A percentile compares a stretch with the other conserved stretches of the same genome.
phyloP scores from a whole-genome alignment of 441 rosid genomes.

The Jatropha multifida region DNA sequence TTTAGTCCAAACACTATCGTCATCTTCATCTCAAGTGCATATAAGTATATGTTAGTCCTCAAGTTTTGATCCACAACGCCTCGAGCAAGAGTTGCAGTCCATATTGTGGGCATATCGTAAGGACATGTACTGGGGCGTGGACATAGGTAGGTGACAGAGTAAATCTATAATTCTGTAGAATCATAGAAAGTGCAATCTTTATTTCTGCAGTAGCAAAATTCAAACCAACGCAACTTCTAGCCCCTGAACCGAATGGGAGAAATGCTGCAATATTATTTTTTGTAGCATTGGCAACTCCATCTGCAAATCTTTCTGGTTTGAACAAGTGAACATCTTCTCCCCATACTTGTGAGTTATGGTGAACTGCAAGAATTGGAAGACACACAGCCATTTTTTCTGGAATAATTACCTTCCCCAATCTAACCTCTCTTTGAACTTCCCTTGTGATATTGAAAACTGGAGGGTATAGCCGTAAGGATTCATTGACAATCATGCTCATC shows the following conservation, averaged over 20 bases:
- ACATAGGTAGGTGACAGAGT: constrained; percentile 44
- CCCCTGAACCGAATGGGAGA: constrained; percentile 43
- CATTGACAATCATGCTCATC: constrained; percentile 49
- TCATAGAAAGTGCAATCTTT: constrained; percentile 42
- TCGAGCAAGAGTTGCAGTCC: constrained; percentile 37
- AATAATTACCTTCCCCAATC: constrained; percentile 32
- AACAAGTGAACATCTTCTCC: constrained; percentile 42
- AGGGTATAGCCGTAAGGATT: constrained; percentile 40
- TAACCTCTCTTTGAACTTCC: constrained; percentile 21
- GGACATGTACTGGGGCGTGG: constrained; percentile 31
- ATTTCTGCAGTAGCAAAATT: constrained; percentile 39
- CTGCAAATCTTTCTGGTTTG: constrained; percentile 48
- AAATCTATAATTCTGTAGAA: constrained; percentile 44
- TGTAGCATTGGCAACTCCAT: constrained; percentile 44
- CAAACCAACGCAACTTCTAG: constrained; percentile 43
- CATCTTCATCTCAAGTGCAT: neutral
- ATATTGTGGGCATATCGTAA: constrained; percentile 33
- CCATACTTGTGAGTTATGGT: constrained; percentile 40
- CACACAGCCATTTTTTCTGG: constrained; percentile 27
- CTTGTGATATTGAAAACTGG: constrained; percentile 26
- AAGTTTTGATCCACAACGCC: constrained; percentile 2
- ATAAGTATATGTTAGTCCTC: too few species aligned
- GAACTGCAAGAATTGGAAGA: constrained; percentile 29
- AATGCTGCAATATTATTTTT: constrained; percentile 28
- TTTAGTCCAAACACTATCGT: too few species aligned